Evolutionary conservation across 2,329 filamentous ascomycete species (phyloP), one percentile per base, ranked within the genome.

Genomic region (Teratosphaeria nubilosa): DNA sequence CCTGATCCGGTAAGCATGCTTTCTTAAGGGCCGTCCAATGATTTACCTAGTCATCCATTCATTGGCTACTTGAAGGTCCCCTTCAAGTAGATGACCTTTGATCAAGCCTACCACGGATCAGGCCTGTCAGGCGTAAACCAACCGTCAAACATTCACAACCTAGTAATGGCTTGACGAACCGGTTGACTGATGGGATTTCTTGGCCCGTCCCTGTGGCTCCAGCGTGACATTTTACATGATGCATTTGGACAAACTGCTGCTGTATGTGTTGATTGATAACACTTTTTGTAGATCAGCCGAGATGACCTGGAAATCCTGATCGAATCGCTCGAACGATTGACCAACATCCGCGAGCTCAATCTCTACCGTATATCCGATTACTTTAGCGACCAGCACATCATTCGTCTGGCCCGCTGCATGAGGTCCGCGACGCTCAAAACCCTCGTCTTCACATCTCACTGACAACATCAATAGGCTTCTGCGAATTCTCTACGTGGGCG

Each of bases 401-500:
- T 73, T 11, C 64, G 65, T 2, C 74, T 87, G 16, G 74, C 78
- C 25, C 60, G 67, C 1, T 68, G 73, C 10, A 70, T 84, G 41
- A 22, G 41, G 41, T 48, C 6, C 16, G 41, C 20, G 7, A 48
- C 41, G n/a, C 20, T 10, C 16, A 20, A 10, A 16, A 20, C 41
- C 3, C 20, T 10, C 9, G n/a, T 22, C 9, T 48, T n/a, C 41
- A 48, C n/a, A 22, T 22, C 41, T 10, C n/a, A 48, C 41, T 48
- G n/a, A 48, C n/a, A 4, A 16, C 16, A 11, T 20, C 16, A 22
- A 5, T 10, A 70, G 70, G 0, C 66, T 74, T 16, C 74, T 88
- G 0, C 81, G 85, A 62, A 77, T 82, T 13, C 69, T 87, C 14
- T 78, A 75, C 51, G 78, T 86, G 54, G 78, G 77, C 51, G 83